These are phyloP conservation scores for Termitomyces sp. DNA, from an alignment of 768 basidiomycete genomes.

Conservation along the genomic window DNA sequence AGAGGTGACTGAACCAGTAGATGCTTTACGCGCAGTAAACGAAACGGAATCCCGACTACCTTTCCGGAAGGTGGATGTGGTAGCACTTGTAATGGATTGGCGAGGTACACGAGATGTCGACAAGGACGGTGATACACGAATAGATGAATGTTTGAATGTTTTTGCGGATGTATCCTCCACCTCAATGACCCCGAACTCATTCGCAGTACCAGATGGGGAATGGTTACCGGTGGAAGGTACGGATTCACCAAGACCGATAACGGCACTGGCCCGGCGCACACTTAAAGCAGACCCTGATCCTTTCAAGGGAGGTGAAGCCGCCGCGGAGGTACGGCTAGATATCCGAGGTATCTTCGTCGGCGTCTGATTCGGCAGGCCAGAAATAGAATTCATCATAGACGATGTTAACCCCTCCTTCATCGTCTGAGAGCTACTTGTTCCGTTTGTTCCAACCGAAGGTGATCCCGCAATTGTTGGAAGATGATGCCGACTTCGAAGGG, in stretches of 20 bases:
- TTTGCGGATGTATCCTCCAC: constrained; percentile 46
- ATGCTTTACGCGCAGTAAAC: constrained; percentile 76
- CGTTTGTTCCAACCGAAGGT: constrained; percentile 73
- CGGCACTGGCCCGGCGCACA: constrained; percentile 66
- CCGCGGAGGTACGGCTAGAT: constrained; percentile 76
- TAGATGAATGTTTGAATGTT: constrained; percentile 47
- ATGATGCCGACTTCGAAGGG: constrained; percentile 68
- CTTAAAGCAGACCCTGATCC: constrained; percentile 42
- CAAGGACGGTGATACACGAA: constrained; percentile 58
- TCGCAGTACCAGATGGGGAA: constrained; percentile 55
- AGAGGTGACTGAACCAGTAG: constrained; percentile 76
- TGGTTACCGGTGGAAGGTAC: constrained; percentile 52
- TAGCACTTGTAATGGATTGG: constrained; percentile 46
- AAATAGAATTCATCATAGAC: constrained; percentile 45
- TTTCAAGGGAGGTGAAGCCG: constrained; percentile 66
- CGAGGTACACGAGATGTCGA: constrained; percentile 61
- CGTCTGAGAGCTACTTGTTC: constrained; percentile 38
- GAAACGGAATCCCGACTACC: constrained; percentile 75
- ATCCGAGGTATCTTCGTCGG: constrained; percentile 93
- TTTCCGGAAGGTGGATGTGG: constrained; percentile 52
- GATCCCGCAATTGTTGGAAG: constrained; percentile 93
- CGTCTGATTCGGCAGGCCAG: constrained; percentile 67
- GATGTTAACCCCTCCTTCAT: constrained; percentile 48
- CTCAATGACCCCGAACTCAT: constrained; percentile 83
- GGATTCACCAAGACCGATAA: constrained; percentile 47